Conservation (phyloP, 805 yeast species). For the Candida pseudofarinosa region DNA sequence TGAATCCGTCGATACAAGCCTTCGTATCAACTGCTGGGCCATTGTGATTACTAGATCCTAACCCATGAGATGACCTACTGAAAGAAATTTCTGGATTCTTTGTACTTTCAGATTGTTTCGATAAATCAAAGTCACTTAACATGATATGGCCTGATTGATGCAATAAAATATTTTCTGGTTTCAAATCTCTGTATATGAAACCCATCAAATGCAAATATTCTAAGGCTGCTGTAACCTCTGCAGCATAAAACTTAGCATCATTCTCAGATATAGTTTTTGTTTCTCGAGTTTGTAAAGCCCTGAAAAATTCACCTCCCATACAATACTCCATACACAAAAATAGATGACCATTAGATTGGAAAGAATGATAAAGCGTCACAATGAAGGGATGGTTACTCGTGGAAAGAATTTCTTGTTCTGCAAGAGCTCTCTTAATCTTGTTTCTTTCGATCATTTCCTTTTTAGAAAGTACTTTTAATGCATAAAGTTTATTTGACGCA, state of each 20-base stretch:
- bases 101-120: slow-evolving; percentile 77
- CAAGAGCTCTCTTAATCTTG: slow-evolving; percentile 89
- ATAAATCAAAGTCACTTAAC: slow-evolving; percentile 94
- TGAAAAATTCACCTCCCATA: slow-evolving; percentile 98
- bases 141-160: slow-evolving; percentile 98
- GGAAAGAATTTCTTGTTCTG: slow-evolving; percentile 95
- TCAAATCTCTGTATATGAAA: slow-evolving; percentile 90
- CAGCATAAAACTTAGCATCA: slow-evolving; percentile 91
- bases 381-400: slow-evolving; percentile 96
- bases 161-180: slow-evolving; percentile 90
- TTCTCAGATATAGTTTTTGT: slow-evolving; percentile 80
- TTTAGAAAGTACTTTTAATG: slow-evolving; percentile 88
- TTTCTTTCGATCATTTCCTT: slow-evolving; percentile 93
- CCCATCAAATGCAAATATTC: slow-evolving; percentile 97
- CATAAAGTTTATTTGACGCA: slow-evolving; percentile 67
- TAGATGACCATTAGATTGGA: slow-evolving; percentile 87
- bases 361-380: slow-evolving; percentile 92
- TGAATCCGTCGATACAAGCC: slow-evolving; percentile 90
- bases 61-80: slow-evolving; percentile 20
- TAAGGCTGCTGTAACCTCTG: slow-evolving; percentile 95
- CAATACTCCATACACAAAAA: slow-evolving; percentile 98
- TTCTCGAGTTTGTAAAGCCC: slow-evolving; percentile 89
- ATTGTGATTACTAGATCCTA: slow-evolving; percentile 24
- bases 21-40: slow-evolving; percentile 81
- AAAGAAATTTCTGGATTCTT: slow-evolving; percentile 70